phyloP scores from a whole-genome alignment of 768 basidiomycete genomes.

The Agaricus blazei region DNA sequence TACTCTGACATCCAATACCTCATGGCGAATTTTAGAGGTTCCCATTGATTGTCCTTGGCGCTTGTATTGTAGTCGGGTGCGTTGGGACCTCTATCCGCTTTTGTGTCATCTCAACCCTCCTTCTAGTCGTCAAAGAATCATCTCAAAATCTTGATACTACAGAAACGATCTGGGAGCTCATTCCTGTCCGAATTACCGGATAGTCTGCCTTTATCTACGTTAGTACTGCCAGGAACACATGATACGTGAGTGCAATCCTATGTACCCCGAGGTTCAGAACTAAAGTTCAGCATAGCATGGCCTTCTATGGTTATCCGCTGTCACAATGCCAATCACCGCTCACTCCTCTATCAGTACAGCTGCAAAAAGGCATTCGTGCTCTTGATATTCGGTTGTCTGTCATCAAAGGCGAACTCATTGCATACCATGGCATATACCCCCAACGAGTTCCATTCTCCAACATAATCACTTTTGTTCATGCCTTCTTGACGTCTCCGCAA shows the following conservation, averaged over 20 bases:
- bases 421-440: conserved; percentile 77
- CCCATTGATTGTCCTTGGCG: conserved; percentile 50
- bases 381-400: conserved; percentile 79
- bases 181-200: conserved; percentile 64
- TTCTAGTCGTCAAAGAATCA: conserved; percentile 39
- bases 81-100: conserved; percentile 13
- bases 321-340: conserved; percentile 77
- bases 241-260: conserved; percentile 47
- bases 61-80: conserved; percentile 50
- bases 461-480: conserved; percentile 56
- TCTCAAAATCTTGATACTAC: conserved; percentile 50
- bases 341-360: conserved; percentile 62
- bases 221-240: conserved; percentile 78
- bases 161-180: conserved; percentile 50
- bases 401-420: conserved; percentile 47
- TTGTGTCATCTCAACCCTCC: neutral
- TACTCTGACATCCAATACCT: conserved; percentile 26
- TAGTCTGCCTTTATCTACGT: conserved; percentile 57
- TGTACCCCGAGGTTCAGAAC: neutral
- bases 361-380: conserved; percentile 73
- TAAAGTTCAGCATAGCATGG: conserved; percentile 47
- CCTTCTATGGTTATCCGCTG: conserved; percentile 80
- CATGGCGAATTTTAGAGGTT: conserved; percentile 41
- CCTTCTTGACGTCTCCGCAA: conserved; percentile 54
- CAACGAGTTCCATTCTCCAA: conserved; percentile 62